A percentile compares a stretch with the other conserved stretches of the same genome.
phyloP scores from a whole-genome alignment of 1,139 yeast species.

The Suhomyces panamericanus region DNA sequence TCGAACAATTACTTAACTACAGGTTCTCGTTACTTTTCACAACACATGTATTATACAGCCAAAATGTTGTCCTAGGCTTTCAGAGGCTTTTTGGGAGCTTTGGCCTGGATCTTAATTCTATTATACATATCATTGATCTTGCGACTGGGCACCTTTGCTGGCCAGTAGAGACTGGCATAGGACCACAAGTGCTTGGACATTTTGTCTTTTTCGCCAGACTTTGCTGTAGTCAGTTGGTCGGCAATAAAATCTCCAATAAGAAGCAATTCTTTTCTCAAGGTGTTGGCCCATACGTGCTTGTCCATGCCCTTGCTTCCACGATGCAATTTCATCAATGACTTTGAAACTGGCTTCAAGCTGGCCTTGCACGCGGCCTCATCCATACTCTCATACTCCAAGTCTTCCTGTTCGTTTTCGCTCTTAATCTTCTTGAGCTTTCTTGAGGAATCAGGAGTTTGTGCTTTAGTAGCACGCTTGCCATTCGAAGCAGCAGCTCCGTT shows the following conservation, averaged over 20 bases:
- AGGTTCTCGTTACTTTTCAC: not conserved
- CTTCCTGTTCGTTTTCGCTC: constrained; percentile 24
- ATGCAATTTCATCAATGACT: constrained; percentile 71
- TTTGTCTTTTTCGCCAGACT: constrained; percentile 23
- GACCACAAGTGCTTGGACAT: constrained; percentile 81
- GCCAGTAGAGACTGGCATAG: constrained; percentile 91
- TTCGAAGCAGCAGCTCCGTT: constrained; percentile 7
- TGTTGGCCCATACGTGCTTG: constrained; percentile 79
- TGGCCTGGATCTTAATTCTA: constrained; percentile 43
- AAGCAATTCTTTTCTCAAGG: constrained; percentile 70
- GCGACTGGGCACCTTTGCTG: constrained; percentile 79
- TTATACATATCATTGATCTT: constrained; percentile 85
- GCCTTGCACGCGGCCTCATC: constrained; percentile 72
- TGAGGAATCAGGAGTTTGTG: constrained; percentile 23
- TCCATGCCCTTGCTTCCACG: constrained; percentile 81
- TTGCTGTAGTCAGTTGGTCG: constrained; percentile 6
- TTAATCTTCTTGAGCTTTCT: constrained; percentile 17
- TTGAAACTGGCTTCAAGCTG: constrained; percentile 69
- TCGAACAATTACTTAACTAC: too few species aligned
- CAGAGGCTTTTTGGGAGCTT: constrained; percentile 10
- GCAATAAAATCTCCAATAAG: constrained; percentile 76
- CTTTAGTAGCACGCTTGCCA: constrained; percentile 12
- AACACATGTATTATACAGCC: constrained; percentile 1
- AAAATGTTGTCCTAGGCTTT: not conserved
- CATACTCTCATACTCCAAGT: constrained; percentile 75